Conservation (phyloP, 2,329 filamentous ascomycete genomes). For the Colletotrichum coccodes region DNA sequence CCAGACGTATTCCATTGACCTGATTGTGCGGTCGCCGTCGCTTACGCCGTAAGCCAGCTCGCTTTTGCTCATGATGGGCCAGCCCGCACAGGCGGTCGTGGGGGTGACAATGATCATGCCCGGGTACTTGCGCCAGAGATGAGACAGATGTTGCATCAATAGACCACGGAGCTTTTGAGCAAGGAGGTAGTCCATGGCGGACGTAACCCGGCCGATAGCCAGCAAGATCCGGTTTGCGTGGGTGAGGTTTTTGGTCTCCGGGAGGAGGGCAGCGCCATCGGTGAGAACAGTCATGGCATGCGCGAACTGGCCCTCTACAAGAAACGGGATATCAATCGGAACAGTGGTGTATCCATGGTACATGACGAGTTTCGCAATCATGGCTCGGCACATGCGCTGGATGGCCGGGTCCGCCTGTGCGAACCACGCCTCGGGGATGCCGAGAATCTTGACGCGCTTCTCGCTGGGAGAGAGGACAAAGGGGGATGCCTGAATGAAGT, state of each 20-base stretch:
- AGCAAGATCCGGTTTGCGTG: constrained; percentile 74
- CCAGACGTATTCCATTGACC: constrained; percentile 62
- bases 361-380: constrained; percentile 63
- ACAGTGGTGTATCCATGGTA: constrained; percentile 63
- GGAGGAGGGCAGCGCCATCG: constrained; percentile 62
- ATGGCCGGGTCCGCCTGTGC: constrained; percentile 52
- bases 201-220: constrained; percentile 69
- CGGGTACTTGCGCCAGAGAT: constrained; percentile 72
- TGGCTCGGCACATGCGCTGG: constrained; percentile 50
- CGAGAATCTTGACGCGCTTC: constrained; percentile 60
- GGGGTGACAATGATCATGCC: constrained; percentile 79
- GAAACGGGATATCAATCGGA: constrained; percentile 66
- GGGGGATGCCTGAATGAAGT: constrained; percentile 57
- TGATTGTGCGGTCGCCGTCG: constrained; percentile 57
- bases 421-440: constrained; percentile 75
- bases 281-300: constrained; percentile 80
- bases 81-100: constrained; percentile 64
- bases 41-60: constrained; percentile 54
- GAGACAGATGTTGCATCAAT: constrained; percentile 76
- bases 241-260: constrained; percentile 61
- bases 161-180: constrained; percentile 76
- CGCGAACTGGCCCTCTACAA: constrained; percentile 73
- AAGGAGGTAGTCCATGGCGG: constrained; percentile 73
- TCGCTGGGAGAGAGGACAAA: constrained; percentile 39
- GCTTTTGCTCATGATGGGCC: constrained; percentile 48